A percentile compares a stretch with the other conserved stretches of the same genome.
phyloP scores from a whole-genome alignment of 2,329 filamentous ascomycete genomes.

The Penicillium sp. region DNA sequence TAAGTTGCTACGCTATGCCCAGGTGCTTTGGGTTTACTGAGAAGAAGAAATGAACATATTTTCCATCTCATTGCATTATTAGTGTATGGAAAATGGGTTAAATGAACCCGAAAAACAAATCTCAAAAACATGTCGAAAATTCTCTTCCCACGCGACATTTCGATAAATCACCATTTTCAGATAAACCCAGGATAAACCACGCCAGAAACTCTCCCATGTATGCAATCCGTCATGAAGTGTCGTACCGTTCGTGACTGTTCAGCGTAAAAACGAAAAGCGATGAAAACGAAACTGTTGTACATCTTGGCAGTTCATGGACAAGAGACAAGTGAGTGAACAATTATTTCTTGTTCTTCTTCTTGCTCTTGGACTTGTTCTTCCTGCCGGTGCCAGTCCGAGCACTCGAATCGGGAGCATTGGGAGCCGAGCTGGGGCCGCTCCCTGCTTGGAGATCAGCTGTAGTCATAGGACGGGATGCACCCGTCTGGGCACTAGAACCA shows the following conservation, averaged over 20 bases:
- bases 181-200: no score
- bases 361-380: neutral
- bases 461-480: no score
- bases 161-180: no score
- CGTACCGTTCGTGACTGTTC: no score
- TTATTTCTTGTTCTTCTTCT: neutral
- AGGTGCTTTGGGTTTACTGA: slow-evolving; percentile 2
- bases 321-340: neutral
- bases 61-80: slow-evolving; percentile 3
- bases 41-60: slow-evolving; percentile 5
- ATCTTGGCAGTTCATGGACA: neutral
- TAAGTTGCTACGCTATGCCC: neutral
- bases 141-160: no score
- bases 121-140: no score
- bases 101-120: no score
- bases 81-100: neutral
- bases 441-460: no score
- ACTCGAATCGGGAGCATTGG: neutral
- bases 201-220: no score
- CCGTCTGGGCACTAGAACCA: neutral
- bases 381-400: neutral
- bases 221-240: no score
- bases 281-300: neutral
- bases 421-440: no score
- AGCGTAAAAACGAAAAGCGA: no score